phyloP scores from a whole-genome alignment of 768 basidiomycete species.

The Bullera alba region DNA sequence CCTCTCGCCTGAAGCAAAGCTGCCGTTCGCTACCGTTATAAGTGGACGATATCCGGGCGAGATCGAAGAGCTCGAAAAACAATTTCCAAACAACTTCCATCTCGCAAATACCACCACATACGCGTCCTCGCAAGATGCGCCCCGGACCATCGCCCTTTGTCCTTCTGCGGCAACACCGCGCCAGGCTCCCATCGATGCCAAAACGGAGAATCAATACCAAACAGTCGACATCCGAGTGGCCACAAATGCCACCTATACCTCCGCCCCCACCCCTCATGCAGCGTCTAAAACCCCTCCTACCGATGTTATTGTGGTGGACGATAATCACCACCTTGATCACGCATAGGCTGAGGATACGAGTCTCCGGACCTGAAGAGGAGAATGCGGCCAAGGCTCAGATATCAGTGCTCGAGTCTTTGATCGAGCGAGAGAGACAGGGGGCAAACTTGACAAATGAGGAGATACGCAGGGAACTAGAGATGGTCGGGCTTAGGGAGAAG shows the following conservation, averaged over 20 bases:
- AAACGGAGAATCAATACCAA: too few species aligned
- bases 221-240: too few species aligned
- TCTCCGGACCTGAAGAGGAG: background rate
- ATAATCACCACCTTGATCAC: background rate
- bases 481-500: constrained; percentile 1
- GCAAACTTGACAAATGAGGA: background rate
- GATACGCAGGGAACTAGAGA: background rate
- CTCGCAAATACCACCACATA: too few species aligned
- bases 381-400: background rate
- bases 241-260: too few species aligned
- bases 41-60: too few species aligned
- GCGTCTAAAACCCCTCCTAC: background rate
- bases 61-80: too few species aligned
- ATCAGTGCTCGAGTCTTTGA: background rate
- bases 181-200: background rate
- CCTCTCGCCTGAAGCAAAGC: too few species aligned
- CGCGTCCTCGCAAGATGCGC: too few species aligned
- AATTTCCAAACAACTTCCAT: too few species aligned
- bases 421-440: background rate
- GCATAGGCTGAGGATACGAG: background rate
- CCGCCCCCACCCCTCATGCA: background rate
- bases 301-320: background rate
- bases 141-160: constrained; percentile 1
- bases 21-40: too few species aligned
- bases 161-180: background rate